Conservation (phyloP, 306 rosid genomes). For the Alnus rubra region DNA sequence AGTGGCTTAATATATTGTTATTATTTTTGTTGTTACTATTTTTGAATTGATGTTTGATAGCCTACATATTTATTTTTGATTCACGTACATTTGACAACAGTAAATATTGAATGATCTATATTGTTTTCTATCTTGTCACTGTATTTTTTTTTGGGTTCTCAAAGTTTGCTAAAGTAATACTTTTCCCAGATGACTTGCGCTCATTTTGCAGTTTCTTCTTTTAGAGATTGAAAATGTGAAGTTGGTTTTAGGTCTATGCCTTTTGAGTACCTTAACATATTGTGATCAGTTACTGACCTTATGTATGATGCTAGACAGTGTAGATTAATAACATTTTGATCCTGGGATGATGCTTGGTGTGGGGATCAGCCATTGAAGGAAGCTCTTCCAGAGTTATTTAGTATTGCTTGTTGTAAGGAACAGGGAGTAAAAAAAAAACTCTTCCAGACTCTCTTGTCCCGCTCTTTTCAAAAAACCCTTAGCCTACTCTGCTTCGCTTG, state of each 20-base stretch:
- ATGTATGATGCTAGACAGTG: background rate
- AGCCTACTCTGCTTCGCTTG: too few relatives aligned
- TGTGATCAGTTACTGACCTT: background rate
- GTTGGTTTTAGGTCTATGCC: background rate
- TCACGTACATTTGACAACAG: background rate
- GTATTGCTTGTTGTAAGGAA: too few relatives aligned
- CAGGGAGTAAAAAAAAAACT: too few relatives aligned
- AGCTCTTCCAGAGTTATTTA: too few relatives aligned
- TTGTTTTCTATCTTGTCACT: background rate
- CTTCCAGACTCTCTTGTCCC: too few relatives aligned
- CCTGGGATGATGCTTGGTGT: background rate
- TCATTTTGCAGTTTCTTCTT: background rate
- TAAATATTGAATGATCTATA: background rate
- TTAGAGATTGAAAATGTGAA: background rate
- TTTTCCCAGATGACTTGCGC: background rate
- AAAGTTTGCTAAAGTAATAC: background rate
- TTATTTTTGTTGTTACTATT: background rate
- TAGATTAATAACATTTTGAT: background rate
- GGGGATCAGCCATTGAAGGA: too few relatives aligned
- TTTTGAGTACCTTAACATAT: background rate
- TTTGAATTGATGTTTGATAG: background rate
- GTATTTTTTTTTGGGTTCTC: background rate
- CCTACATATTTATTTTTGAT: background rate
- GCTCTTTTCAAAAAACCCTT: too few relatives aligned
- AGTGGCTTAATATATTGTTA: background rate